Evolutionary conservation across 495 filamentous ascomycete species (phyloP).

Genomic region (Choiromyces venosus): DNA sequence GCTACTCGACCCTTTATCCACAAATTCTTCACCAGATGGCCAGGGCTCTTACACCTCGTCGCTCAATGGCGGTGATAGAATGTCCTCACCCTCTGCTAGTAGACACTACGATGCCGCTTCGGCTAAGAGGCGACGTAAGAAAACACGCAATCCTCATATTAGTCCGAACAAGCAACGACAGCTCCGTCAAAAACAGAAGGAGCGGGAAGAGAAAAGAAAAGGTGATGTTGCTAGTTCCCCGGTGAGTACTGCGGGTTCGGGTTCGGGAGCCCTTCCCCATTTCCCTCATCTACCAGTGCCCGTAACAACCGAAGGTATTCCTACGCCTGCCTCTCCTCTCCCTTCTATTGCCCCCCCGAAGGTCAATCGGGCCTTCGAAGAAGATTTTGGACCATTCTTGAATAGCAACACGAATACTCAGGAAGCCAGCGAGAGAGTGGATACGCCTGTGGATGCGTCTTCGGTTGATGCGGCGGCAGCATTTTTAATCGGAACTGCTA

Average conservation of each 20-base stretch:
- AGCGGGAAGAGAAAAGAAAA: constrained; percentile 32
- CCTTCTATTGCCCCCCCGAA: not conserved
- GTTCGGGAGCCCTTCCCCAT: constrained; percentile 8
- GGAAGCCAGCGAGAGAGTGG: constrained; percentile 12
- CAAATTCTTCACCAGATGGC: not conserved
- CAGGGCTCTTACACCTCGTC: not conserved
- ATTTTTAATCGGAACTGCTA: constrained; percentile 25
- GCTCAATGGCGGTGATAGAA: not conserved
- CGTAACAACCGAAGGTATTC: not conserved
- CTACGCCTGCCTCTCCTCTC: not conserved
- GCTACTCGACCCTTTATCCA: not conserved
- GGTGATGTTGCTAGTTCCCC: constrained; percentile 21
- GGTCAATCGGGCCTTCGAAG: constrained; percentile 33
- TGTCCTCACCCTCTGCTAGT: constrained; percentile 15
- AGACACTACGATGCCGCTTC: constrained; percentile 28
- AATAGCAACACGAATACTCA: constrained; percentile 19
- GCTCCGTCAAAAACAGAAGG: constrained; percentile 32
- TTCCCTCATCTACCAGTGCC: not conserved
- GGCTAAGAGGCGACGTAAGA: constrained; percentile 31
- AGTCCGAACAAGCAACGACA: constrained; percentile 29
- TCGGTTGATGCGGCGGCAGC: constrained; percentile 26
- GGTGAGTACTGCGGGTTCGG: constrained; percentile 17
- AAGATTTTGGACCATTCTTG: constrained; percentile 29
- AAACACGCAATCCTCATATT: constrained; percentile 33
- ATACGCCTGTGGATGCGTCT: constrained; percentile 18